Percentiles rank a stretch among this genome's conserved stretches.
These are phyloP conservation scores for Trichoderma harzianum DNA, from an alignment of 2,329 filamentous ascomycete species.

Conservation along the genomic window DNA sequence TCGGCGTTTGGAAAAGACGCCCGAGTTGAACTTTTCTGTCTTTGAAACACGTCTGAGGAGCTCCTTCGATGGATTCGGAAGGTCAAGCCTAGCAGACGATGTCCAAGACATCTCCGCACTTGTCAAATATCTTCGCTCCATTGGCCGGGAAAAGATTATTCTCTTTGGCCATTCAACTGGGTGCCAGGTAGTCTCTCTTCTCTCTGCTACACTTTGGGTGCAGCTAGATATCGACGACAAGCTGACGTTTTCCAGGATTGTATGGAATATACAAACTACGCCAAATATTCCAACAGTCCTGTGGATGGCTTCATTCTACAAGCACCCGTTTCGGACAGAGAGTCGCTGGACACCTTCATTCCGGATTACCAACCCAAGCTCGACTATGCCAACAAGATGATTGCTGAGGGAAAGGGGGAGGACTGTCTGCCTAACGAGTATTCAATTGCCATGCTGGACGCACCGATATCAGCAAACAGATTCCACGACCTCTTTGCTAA, in stretches of 20 bases:
- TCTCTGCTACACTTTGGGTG: neutral
- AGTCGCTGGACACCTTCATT: constrained; percentile 52
- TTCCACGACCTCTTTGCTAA: constrained; percentile 48
- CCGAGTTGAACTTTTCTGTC: constrained; percentile 46
- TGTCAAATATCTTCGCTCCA: constrained; percentile 50
- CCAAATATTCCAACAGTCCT: constrained; percentile 43
- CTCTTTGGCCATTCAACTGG: constrained; percentile 59
- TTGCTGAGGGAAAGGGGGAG: constrained; percentile 50
- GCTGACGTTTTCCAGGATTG: constrained; percentile 43
- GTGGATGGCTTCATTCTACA: constrained; percentile 78
- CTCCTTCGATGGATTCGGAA: constrained; percentile 53
- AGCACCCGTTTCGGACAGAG: constrained; percentile 74
- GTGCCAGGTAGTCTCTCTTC: constrained; percentile 43
- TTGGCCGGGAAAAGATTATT: constrained; percentile 51
- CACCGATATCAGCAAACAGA: constrained; percentile 51
- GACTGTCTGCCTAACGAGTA: constrained; percentile 52
- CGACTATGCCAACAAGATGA: constrained; percentile 50
- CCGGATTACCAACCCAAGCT: constrained; percentile 45
- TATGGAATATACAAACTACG: constrained; percentile 50
- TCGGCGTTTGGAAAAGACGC: constrained; percentile 37
- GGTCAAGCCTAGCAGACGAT: constrained; percentile 48
- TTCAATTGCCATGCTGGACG: constrained; percentile 39
- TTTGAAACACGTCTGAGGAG: constrained; percentile 56
- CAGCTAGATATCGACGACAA: neutral
- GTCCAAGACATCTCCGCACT: constrained; percentile 52